Conservation (phyloP, 768 basidiomycete genomes). For the Tylopilus subfusipes region DNA sequence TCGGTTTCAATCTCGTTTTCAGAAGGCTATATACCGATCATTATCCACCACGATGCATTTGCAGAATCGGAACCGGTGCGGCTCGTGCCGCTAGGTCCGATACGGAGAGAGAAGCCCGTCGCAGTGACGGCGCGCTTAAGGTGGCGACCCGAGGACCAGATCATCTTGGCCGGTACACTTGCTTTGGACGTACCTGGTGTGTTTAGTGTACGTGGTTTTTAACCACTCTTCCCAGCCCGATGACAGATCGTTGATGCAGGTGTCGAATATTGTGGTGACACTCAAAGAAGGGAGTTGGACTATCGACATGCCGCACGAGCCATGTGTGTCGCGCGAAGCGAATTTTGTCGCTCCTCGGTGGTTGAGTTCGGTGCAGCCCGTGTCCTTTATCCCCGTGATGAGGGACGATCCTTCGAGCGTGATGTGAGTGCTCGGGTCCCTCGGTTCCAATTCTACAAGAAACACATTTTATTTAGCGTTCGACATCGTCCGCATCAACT, state of each 20-base stretch:
- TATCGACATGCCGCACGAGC: constrained; percentile 57
- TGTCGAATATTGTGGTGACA: constrained; percentile 48
- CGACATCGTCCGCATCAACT: constrained; percentile 61
- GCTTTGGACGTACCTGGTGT: constrained; percentile 46
- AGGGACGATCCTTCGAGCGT: constrained; percentile 46
- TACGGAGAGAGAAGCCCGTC: constrained; percentile 37
- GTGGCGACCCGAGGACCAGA: constrained; percentile 52
- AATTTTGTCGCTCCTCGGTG: constrained; percentile 40
- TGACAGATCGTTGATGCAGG: constrained; percentile 15
- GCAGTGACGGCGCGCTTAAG: constrained; percentile 43
- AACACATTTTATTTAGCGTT: constrained; percentile 40
- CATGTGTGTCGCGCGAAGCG: constrained; percentile 37
- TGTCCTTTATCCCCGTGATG: constrained; percentile 49
- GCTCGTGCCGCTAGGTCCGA: constrained; percentile 41
- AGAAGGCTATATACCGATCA: constrained; percentile 43
- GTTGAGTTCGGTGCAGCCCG: constrained; percentile 55
- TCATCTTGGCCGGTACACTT: constrained; percentile 63
- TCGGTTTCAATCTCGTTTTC: constrained; percentile 61
- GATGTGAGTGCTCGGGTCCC: constrained; percentile 36
- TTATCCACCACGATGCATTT: constrained; percentile 44
- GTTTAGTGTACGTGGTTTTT: constrained; percentile 47
- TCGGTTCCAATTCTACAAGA: neutral
- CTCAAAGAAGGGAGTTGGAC: constrained; percentile 64
- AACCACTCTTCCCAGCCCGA: neutral
- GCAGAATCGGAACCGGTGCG: constrained; percentile 13